Conservation (phyloP, 306 rosid species). For the Spatholobus suberectus region DNA sequence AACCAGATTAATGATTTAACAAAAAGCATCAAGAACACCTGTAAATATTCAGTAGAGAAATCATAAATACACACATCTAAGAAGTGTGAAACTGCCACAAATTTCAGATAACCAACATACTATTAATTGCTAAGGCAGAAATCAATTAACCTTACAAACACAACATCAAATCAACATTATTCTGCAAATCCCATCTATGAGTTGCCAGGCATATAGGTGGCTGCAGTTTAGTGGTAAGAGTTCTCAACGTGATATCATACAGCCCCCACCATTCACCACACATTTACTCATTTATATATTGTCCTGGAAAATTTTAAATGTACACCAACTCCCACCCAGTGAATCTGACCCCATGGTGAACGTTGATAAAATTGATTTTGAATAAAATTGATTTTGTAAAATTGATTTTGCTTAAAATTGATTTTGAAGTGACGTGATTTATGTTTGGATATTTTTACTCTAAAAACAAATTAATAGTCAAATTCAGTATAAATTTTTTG, state of each 20-base stretch:
- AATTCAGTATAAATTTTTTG: no score
- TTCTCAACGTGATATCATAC: conserved; percentile 2
- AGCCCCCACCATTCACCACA: conserved; percentile 39
- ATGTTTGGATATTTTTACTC: no score
- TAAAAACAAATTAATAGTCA: no score
- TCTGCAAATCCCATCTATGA: conserved; percentile 37
- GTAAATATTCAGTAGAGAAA: not conserved
- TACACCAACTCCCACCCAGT: conserved; percentile 42
- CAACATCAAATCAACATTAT: not conserved
- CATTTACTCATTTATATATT: conserved; percentile 1
- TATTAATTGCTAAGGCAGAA: not conserved
- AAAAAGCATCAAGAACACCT: not conserved
- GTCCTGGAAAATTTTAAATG: conserved; percentile 31
- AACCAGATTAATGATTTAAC: not conserved
- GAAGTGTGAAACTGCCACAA: not conserved
- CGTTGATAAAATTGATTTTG: no score
- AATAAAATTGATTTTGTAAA: no score
- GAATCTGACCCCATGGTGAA: no score
- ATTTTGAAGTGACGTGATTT: no score
- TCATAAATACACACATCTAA: not conserved
- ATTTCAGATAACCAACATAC: not conserved
- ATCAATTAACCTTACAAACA: not conserved
- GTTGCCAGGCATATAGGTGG: conserved; percentile 38
- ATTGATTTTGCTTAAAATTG: no score
- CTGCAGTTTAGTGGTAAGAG: conserved; percentile 13